These are phyloP conservation scores for Arthrobotrys sinensis DNA, from an alignment of 2,329 filamentous ascomycete species.

Conservation along the genomic window DNA sequence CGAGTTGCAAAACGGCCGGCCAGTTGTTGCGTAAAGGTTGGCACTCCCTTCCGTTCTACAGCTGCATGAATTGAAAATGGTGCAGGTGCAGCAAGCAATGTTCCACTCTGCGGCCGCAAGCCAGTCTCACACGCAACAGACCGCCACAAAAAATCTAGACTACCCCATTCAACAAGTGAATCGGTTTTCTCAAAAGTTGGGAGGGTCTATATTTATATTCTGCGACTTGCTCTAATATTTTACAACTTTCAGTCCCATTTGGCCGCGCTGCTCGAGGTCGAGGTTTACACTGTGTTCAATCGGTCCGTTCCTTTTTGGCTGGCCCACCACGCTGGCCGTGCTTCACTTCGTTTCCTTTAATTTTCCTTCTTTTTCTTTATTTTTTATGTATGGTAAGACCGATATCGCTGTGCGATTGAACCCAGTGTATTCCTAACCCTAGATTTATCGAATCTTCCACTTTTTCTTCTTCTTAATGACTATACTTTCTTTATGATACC, in stretches of 20 bases:
- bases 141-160: neutral
- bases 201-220: constrained; percentile 7
- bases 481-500: neutral
- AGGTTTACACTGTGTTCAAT: constrained; percentile 1
- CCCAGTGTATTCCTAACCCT: neutral
- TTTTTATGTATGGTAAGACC: neutral
- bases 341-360: constrained; percentile 33
- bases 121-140: constrained; percentile 18
- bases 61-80: constrained; percentile 6
- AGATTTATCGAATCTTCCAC: neutral
- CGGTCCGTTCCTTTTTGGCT: constrained; percentile 4
- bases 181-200: neutral
- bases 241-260: constrained; percentile 4
- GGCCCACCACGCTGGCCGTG: constrained; percentile 27
- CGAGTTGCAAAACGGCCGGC: neutral
- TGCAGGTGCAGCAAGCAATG: constrained; percentile 16
- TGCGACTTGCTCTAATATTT: neutral
- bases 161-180: neutral
- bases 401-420: constrained; percentile 39
- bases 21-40: neutral
- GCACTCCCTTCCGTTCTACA: neutral
- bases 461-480: neutral
- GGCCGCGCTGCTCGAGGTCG: neutral
- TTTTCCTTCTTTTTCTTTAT: constrained; percentile 21
- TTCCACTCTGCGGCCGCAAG: constrained; percentile 33